Evolutionary conservation across 2,329 filamentous ascomycete species (phyloP).

Genomic region (Colletotrichum spinosum): DNA sequence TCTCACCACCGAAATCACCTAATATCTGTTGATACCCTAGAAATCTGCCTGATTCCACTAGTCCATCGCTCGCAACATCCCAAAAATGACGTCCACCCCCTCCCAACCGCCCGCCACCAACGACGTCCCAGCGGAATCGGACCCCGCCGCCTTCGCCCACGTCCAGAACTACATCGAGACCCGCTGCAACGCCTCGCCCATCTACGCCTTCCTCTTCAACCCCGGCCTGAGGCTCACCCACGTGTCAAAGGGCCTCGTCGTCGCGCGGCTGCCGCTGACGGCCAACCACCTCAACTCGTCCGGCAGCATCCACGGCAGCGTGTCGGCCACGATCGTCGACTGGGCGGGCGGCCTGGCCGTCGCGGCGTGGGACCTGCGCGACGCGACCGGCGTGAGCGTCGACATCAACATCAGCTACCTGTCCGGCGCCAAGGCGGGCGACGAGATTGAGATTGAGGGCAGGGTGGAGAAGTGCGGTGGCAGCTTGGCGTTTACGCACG

Average conservation of each 20-base stretch:
- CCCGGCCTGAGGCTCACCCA: slow-evolving; percentile 38
- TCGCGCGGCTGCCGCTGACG: slow-evolving; percentile 38
- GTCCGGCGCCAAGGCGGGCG: slow-evolving; percentile 71
- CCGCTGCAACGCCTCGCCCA: slow-evolving; percentile 40
- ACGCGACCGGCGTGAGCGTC: slow-evolving; percentile 75
- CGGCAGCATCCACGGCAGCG: slow-evolving; percentile 76
- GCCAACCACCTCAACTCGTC: slow-evolving; percentile 40
- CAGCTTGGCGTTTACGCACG: slow-evolving; percentile 68
- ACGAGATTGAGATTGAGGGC: slow-evolving; percentile 76
- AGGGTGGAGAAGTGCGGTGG: slow-evolving; percentile 74
- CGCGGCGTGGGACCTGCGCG: slow-evolving; percentile 70
- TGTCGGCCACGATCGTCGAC: slow-evolving; percentile 78
- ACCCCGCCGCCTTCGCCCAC: slow-evolving; percentile 39
- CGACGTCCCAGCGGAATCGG: slow-evolving; percentile 27
- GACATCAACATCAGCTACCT: slow-evolving; percentile 82
- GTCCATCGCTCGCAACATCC: background rate
- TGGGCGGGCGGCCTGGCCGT: slow-evolving; percentile 81
- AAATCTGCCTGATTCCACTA: too few relatives aligned
- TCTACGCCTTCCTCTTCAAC: slow-evolving; percentile 40
- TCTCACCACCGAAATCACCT: too few relatives aligned
- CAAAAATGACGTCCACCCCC: slow-evolving; percentile 24
- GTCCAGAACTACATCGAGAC: slow-evolving; percentile 39
- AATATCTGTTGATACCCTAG: too few relatives aligned
- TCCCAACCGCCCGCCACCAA: slow-evolving; percentile 21
- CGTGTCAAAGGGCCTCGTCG: slow-evolving; percentile 39